Base-by-base conservation (phyloP, 345 rosid species). In the Trapa incisa region DNA sequence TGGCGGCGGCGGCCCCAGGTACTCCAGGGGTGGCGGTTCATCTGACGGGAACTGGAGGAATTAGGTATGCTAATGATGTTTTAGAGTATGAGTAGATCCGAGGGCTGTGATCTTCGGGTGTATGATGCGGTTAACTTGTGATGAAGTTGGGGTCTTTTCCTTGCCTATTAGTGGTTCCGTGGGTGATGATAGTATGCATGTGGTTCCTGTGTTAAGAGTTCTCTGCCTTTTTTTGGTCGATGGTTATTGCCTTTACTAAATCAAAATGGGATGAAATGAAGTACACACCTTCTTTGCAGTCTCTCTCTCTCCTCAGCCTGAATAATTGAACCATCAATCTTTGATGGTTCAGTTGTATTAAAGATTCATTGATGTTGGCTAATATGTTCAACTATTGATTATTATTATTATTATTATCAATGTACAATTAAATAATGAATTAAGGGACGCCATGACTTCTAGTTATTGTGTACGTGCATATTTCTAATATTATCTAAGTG, bases 1-100 rank as follows among this genome's bases (percentile, higher is more conserved):
- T 63, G 67, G 64, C 29, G 89, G 81, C 1, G 82, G 75, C n/a
- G 66, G 29, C 29, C 29, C 82, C 1, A 77, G 89, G n/a, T 87
- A 87, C 62, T 83, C 85, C 2, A 74, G 89, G 57, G 83, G 85
- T 0, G 75, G 86, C 1, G 80, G 81, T 32, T 75, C 42, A 0
- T 76, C 89, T 1, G 89, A 83, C 0, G 87, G 87, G 7, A 79
- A 35, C 85, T 87, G 89, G 92, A 83, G 87, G 78, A 80, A 5
- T 65, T 87, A 78, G 61, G 73, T 6, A 22, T 36, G 35, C 11
- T 67, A 35, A 22, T 22, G 29, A 22, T 22, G 29, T 22, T 37
- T 17, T 47, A 52, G 58, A 1, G 15, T 61, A 32, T 61, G 65
- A 6, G 13, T 42, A 8, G 8, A 42, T 8, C 45, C 45, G 45